phyloP scores from a whole-genome alignment of 176 grass and related monocot genomes.

The Zea luxurians region DNA sequence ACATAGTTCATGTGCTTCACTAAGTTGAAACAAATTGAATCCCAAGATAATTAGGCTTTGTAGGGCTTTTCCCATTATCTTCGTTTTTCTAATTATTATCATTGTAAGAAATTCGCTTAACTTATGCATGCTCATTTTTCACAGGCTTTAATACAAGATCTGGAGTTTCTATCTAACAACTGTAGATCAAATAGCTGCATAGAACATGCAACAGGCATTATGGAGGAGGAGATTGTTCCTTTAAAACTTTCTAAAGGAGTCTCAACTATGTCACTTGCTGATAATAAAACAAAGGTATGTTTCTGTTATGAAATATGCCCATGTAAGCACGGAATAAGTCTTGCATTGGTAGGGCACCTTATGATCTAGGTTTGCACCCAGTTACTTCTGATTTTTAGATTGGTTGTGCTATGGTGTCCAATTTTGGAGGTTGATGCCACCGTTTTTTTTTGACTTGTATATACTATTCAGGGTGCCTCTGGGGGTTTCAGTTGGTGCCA shows the following conservation, averaged over 20 bases:
- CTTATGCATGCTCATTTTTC: constrained; percentile 38
- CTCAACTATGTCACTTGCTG: constrained; percentile 70
- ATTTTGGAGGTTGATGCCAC: background rate
- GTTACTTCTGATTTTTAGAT: constrained; percentile 20
- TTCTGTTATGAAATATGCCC: background rate
- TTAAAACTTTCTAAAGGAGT: constrained; percentile 87
- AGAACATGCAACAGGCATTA: constrained; percentile 89
- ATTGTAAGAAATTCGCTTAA: background rate
- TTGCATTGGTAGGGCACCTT: constrained; percentile 16
- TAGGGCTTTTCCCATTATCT: background rate
- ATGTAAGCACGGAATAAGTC: background rate
- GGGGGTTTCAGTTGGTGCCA: background rate
- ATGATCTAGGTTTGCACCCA: background rate
- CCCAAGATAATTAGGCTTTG: constrained; percentile 10
- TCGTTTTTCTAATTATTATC: constrained; percentile 7
- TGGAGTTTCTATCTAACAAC: constrained; percentile 72
- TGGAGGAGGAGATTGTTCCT: constrained; percentile 86
- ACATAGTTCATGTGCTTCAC: constrained; percentile 16
- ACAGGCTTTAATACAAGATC: constrained; percentile 71
- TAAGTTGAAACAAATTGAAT: constrained; percentile 6
- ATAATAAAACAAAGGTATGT: constrained; percentile 59
- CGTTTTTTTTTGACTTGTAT: background rate
- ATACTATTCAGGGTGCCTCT: background rate
- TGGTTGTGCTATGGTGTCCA: background rate
- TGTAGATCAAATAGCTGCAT: constrained; percentile 92